A percentile compares a stretch with the other conserved stretches of the same genome.
phyloP scores from a whole-genome alignment of 2,329 filamentous ascomycete genomes.

The Teratosphaeria pseudoeucalypti region DNA sequence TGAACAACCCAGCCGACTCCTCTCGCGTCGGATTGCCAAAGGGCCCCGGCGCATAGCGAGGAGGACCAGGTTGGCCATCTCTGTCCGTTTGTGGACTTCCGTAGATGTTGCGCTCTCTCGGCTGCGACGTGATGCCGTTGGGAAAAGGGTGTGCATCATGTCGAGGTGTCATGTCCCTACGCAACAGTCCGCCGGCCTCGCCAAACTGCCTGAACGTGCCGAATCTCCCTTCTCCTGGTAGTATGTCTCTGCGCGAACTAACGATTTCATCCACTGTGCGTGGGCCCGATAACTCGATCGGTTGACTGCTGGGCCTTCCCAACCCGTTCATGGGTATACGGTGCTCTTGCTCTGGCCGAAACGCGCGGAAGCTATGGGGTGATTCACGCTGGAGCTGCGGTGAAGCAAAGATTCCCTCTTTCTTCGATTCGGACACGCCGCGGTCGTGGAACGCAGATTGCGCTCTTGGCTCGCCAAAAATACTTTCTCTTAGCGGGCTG shows the following conservation, averaged over 20 bases:
- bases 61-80: slow-evolving; percentile 13
- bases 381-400: slow-evolving; percentile 22
- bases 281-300: slow-evolving; percentile 13
- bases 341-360: slow-evolving; percentile 16
- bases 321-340: slow-evolving; percentile 14
- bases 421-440: slow-evolving; percentile 15
- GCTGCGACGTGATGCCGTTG: slow-evolving; percentile 19
- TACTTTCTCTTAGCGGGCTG: slow-evolving; percentile 15
- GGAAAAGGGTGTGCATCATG: slow-evolving; percentile 14
- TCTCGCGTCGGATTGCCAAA: slow-evolving; percentile 22
- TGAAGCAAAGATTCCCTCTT: slow-evolving; percentile 23
- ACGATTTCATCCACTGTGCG: slow-evolving; percentile 15
- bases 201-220: slow-evolving; percentile 16
- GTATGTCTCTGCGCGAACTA: slow-evolving; percentile 12
- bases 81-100: slow-evolving; percentile 20
- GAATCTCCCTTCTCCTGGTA: slow-evolving; percentile 11
- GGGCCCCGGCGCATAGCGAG: slow-evolving; percentile 12
- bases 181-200: slow-evolving; percentile 9
- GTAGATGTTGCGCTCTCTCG: slow-evolving; percentile 13
- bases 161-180: slow-evolving; percentile 10
- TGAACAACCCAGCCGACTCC: slow-evolving; percentile 20
- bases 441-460: slow-evolving; percentile 14
- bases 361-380: slow-evolving; percentile 22
- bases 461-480: slow-evolving; percentile 16
- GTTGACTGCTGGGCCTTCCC: slow-evolving; percentile 26